phyloP scores from a whole-genome alignment of 768 basidiomycete genomes.

The Lactarius vividus region DNA sequence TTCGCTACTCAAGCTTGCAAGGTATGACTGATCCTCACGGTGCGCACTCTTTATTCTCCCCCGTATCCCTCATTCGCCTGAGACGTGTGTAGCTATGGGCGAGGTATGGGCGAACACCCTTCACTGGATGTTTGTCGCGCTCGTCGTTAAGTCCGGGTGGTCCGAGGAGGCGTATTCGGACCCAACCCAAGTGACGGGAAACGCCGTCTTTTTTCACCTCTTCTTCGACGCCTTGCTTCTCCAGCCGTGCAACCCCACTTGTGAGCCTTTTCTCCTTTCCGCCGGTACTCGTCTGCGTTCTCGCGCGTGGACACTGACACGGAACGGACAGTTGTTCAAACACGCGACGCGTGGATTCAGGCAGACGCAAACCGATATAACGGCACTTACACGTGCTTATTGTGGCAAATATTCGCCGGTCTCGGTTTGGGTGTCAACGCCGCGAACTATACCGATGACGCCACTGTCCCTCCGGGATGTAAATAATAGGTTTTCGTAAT shows the following conservation, averaged over 20 bases:
- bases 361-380: slow-evolving; percentile 48
- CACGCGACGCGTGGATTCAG: slow-evolving; percentile 52
- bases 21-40: slow-evolving; percentile 47
- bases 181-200: slow-evolving; percentile 40
- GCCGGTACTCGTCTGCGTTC: too few species aligned
- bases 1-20: slow-evolving; percentile 42
- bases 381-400: slow-evolving; percentile 44
- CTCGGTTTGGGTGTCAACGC: slow-evolving; percentile 46
- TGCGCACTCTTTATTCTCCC: slow-evolving; percentile 29
- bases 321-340: slow-evolving; percentile 38
- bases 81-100: slow-evolving; percentile 42
- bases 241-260: slow-evolving; percentile 49
- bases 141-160: slow-evolving; percentile 32
- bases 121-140: slow-evolving; percentile 35
- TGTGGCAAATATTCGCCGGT: slow-evolving; percentile 49
- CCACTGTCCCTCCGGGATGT: slow-evolving; percentile 34
- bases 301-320: neutral
- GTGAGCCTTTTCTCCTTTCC: slow-evolving; percentile 33
- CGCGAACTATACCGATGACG: slow-evolving; percentile 35
- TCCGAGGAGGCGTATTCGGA: slow-evolving; percentile 40
- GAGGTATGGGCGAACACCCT: slow-evolving; percentile 56
- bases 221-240: slow-evolving; percentile 51
- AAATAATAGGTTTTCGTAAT: neutral
- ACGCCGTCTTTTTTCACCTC: slow-evolving; percentile 49
- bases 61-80: neutral